These are phyloP conservation scores for Colletotrichum brevisporum DNA, from an alignment of 2,329 filamentous ascomycete species.

Conservation along the genomic window DNA sequence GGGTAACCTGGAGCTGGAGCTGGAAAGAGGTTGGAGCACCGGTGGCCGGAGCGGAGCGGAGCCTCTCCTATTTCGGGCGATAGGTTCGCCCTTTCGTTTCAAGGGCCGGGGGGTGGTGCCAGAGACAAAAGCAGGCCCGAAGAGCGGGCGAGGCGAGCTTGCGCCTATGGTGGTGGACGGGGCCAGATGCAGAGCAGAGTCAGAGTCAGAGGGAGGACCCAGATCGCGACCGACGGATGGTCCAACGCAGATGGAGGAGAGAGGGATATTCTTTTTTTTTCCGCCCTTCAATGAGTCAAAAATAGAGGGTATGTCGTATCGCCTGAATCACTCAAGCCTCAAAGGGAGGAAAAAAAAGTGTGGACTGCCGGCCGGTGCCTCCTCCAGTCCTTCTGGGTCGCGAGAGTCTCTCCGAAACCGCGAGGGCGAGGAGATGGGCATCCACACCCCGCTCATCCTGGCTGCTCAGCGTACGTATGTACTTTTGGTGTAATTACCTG, in stretches of 20 bases:
- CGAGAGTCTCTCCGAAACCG: conserved; percentile 29
- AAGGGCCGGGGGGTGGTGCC: conserved; percentile 26
- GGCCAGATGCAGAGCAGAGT: not conserved
- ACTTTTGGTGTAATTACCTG: too few relatives aligned
- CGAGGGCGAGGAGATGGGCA: conserved; percentile 31
- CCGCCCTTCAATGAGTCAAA: conserved; percentile 31
- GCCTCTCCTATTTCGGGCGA: conserved; percentile 36
- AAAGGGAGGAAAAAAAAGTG: too few relatives aligned
- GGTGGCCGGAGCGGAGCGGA: conserved; percentile 38
- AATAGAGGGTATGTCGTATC: conserved; percentile 22
- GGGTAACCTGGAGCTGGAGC: not conserved
- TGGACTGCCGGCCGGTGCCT: not conserved
- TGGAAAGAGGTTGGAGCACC: not conserved
- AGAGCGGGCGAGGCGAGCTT: not conserved
- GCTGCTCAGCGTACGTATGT: too few relatives aligned
- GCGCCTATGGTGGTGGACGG: not conserved
- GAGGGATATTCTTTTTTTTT: too few relatives aligned
- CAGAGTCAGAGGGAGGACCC: not conserved
- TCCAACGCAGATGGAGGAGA: too few relatives aligned
- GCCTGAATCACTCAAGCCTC: conserved; percentile 8
- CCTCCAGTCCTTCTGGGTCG: not conserved
- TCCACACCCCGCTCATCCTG: conserved; percentile 18
- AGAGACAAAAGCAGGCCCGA: conserved; percentile 31
- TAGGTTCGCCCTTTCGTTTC: conserved; percentile 31
- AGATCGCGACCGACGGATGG: not conserved